A percentile compares a stretch with the other conserved stretches of the same genome.
Evolutionary conservation across 2,329 filamentous ascomycete species (phyloP).

Genomic region (Aspergillus cejpii): DNA sequence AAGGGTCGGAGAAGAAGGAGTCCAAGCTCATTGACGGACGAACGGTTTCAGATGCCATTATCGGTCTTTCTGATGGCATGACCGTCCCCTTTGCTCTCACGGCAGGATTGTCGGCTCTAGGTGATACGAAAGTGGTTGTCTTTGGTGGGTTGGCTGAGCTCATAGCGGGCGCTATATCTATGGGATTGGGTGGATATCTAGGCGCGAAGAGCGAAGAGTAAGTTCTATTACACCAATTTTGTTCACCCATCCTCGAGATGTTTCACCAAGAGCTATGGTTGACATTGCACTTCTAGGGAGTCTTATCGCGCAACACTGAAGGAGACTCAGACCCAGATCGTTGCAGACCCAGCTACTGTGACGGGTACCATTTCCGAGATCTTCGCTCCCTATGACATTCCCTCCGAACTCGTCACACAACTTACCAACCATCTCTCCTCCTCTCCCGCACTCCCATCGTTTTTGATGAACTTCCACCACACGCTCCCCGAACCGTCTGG

Average conservation of each 20-base stretch:
- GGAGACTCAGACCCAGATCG: constrained; percentile 29
- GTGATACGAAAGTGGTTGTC: constrained; percentile 61
- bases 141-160: constrained; percentile 68
- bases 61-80: constrained; percentile 70
- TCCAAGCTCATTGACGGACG: constrained; percentile 32
- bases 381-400: constrained; percentile 37
- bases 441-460: constrained; percentile 34
- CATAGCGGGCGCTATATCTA: constrained; percentile 67
- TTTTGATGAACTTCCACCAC: constrained; percentile 41
- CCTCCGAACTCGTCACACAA: constrained; percentile 30
- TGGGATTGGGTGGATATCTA: constrained; percentile 69
- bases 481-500: constrained; percentile 35
- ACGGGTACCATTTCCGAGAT: constrained; percentile 32
- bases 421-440: constrained; percentile 32
- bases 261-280: neutral
- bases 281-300: constrained; percentile 22
- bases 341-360: constrained; percentile 27
- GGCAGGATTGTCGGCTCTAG: constrained; percentile 58
- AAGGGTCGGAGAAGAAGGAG: constrained; percentile 20
- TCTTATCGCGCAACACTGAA: constrained; percentile 37
- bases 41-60: constrained; percentile 55
- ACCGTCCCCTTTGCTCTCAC: constrained; percentile 75
- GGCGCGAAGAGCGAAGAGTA: constrained; percentile 49
- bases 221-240: constrained; percentile 8
- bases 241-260: neutral